phyloP scores from a whole-genome alignment of 257 asterid species.

The Vinca minor region DNA sequence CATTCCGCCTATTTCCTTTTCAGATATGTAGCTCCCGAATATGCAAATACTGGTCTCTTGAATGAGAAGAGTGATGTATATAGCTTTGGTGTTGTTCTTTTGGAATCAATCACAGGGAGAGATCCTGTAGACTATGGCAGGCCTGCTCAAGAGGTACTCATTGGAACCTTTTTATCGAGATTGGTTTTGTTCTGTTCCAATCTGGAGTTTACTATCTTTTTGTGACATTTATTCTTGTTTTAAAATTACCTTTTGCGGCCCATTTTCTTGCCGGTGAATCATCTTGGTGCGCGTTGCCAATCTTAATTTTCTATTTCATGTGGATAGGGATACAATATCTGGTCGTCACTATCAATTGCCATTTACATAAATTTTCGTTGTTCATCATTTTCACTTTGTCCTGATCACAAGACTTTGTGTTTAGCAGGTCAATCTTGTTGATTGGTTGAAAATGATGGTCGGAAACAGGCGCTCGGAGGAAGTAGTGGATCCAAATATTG shows the following conservation, averaged over 20 bases:
- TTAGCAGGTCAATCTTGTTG: constrained; percentile 84
- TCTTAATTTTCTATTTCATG: neutral
- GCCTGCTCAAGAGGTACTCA: constrained; percentile 76
- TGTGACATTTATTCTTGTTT: neutral
- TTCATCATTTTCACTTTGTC: neutral
- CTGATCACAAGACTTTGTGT: constrained; percentile 1
- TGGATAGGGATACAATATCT: neutral
- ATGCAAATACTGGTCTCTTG: constrained; percentile 87
- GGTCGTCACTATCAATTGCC: neutral
- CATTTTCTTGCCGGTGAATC: neutral
- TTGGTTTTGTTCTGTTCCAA: neutral
- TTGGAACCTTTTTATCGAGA: neutral
- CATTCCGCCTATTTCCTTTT: constrained; percentile 7
- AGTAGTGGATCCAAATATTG: constrained; percentile 87
- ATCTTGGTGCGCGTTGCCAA: neutral
- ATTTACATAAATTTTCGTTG: neutral
- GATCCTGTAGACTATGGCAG: constrained; percentile 98
- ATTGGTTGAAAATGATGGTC: constrained; percentile 97
- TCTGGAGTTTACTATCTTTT: neutral
- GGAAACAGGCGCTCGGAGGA: constrained; percentile 92
- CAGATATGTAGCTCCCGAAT: constrained; percentile 98
- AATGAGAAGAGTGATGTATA: constrained; percentile 92
- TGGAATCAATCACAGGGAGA: constrained; percentile 92
- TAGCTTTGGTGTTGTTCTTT: constrained; percentile 82
- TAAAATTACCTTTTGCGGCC: neutral